Percentiles rank a stretch among this genome's conserved stretches.
These are phyloP conservation scores for Auricularia auricula-judae DNA, from an alignment of 768 basidiomycete species.

Conservation along the genomic window DNA sequence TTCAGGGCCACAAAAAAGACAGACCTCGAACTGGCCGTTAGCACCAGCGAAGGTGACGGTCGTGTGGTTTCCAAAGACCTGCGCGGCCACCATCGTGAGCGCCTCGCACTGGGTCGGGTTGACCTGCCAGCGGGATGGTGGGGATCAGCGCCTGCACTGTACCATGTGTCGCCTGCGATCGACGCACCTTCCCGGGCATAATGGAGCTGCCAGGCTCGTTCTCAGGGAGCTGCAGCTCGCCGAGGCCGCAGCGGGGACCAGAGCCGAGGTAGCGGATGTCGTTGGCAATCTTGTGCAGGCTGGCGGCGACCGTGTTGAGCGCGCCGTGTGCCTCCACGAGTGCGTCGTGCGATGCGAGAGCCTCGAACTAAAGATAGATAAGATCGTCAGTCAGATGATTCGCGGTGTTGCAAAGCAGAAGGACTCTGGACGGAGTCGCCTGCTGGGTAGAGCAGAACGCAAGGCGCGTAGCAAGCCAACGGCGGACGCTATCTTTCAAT, in stretches of 20 bases:
- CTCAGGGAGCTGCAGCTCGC: slow-evolving; percentile 88
- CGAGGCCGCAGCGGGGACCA: slow-evolving; percentile 94
- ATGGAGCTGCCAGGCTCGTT: slow-evolving; percentile 99
- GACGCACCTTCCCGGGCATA: slow-evolving; percentile 80
- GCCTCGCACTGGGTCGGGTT: slow-evolving; percentile 99
- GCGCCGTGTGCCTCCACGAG: slow-evolving; percentile 96
- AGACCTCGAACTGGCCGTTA: slow-evolving; percentile 93
- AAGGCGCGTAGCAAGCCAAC: not conserved
- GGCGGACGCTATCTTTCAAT: not conserved
- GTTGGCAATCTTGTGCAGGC: slow-evolving; percentile 98
- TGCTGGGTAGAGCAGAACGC: too few relatives aligned
- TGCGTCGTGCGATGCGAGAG: slow-evolving; percentile 95
- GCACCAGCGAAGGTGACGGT: slow-evolving; percentile 85
- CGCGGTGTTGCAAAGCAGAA: too few relatives aligned
- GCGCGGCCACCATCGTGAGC: slow-evolving; percentile 95
- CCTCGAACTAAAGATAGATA: slow-evolving; percentile 63
- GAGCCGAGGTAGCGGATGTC: slow-evolving; percentile 97
- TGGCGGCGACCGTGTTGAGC: slow-evolving; percentile 91
- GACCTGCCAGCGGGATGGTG: slow-evolving; percentile 28
- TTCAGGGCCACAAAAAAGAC: slow-evolving; percentile 9
- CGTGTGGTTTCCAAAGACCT: slow-evolving; percentile 97
- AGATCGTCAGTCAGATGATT: too few relatives aligned
- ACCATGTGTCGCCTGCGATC: too few relatives aligned
- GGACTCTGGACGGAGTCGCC: too few relatives aligned
- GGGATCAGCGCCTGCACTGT: too few relatives aligned